Evolutionary conservation across 2,329 filamentous ascomycete genomes (phyloP), one percentile per base, ranked within the genome.

Genomic region (Elsinoe australis): DNA sequence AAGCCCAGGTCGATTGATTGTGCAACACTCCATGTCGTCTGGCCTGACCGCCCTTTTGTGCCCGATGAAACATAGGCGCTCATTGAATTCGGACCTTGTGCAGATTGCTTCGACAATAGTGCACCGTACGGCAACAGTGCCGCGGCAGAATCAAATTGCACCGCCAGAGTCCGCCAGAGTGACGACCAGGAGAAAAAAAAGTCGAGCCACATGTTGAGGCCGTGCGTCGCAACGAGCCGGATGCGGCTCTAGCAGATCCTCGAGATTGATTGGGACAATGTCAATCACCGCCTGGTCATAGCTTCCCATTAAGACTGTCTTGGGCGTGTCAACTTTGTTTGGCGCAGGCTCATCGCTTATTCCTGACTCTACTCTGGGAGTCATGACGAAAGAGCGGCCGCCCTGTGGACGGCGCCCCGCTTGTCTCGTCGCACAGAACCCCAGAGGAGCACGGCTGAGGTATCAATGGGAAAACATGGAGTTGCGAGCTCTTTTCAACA

Each of bases 1-100:
- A 41, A 21, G 36, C 36, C 36, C 36, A 41, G 36, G 36, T 41
- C 36, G 36, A 41, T 41, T 41, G 36, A 41, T 41, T 41, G 36
- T 41, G 22, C 28, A 21, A 41, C 21, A 24, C 26, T 41, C 28
- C 21, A 21, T 41, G 36, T 26, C 19, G 36, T 41, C n/a, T 28
- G 36, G n/a, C 12, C 36, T 41, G 36, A 41, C 36, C 36, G 36
- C 36, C 36, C 26, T 26, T 41, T 15, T 22, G 26, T 41, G 4
- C n/a, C n/a, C n/a, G n/a, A n/a, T n/a, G n/a, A n/a, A n/a, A n/a
- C n/a, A n/a, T n/a, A n/a, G n/a, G n/a, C n/a, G n/a, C n/a, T n/a
- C n/a, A n/a, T n/a, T n/a, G n/a, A n/a, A n/a, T n/a, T n/a, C n/a
- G n/a, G n/a, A n/a, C 9, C 6, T 39, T 12, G 21, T 22, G 21